Conservation (phyloP, 257 asterid genomes). For the Mitragyna speciosa region DNA sequence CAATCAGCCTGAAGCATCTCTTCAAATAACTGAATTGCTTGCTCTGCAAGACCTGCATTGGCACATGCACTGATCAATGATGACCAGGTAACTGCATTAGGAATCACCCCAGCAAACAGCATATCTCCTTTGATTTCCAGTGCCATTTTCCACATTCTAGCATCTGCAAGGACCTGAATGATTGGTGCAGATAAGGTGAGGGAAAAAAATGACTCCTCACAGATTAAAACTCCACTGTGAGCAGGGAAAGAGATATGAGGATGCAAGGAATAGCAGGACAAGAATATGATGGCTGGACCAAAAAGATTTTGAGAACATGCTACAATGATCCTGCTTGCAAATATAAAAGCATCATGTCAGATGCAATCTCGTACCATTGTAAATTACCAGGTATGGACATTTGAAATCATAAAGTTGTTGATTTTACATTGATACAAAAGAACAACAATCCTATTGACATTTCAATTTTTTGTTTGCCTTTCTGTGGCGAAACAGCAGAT, state of each 20-base stretch:
- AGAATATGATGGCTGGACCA: not conserved
- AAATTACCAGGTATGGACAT: not conserved
- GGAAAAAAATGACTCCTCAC: constrained; percentile 19
- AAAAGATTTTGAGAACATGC: not conserved
- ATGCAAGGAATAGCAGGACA: not conserved
- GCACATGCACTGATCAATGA: constrained; percentile 92
- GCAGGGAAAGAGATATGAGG: constrained; percentile 1
- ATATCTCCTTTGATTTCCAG: constrained; percentile 79
- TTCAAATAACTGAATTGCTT: constrained; percentile 61
- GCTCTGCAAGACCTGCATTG: constrained; percentile 81
- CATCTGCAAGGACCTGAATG: constrained; percentile 90
- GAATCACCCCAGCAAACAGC: constrained; percentile 68
- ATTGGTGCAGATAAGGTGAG: constrained; percentile 33
- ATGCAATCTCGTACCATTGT: not conserved
- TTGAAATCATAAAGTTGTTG: not conserved
- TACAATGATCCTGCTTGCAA: constrained; percentile 1
- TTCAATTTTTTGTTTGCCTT: not conserved
- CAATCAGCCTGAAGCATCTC: constrained; percentile 88
- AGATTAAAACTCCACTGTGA: constrained; percentile 1
- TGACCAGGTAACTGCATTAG: constrained; percentile 79
- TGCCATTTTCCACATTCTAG: constrained; percentile 88
- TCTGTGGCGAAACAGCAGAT: not conserved
- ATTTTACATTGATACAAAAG: not conserved
- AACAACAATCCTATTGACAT: not conserved
- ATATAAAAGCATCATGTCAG: not conserved